Percentiles rank a stretch among this genome's conserved stretches.
Conservation (phyloP, 176 grass and related monocot genomes). For the Panicum miliaceum region DNA sequence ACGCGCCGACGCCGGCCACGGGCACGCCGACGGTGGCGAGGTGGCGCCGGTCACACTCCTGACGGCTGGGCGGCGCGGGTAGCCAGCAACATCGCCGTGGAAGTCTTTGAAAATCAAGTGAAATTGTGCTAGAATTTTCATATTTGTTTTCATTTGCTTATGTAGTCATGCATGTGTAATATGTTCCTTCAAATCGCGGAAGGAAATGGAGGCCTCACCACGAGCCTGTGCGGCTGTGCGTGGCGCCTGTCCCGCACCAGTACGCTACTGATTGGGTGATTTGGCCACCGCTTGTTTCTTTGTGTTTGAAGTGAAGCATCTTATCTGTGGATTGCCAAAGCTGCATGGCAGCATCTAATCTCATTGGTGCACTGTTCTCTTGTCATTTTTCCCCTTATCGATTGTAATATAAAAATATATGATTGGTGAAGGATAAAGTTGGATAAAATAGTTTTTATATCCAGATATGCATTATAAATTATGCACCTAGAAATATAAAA, state of each 20-base stretch:
- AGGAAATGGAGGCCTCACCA: not conserved
- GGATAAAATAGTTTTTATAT: too few relatives aligned
- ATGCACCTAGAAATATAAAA: too few relatives aligned
- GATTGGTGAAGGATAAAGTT: too few relatives aligned
- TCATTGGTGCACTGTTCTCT: not conserved
- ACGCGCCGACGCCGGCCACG: conserved; percentile 14
- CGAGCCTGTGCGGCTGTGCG: not conserved
- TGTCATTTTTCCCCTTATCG: too few relatives aligned
- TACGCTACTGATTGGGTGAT: not conserved
- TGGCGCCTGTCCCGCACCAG: not conserved
- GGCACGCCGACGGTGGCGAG: conserved; percentile 49
- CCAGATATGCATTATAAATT: too few relatives aligned
- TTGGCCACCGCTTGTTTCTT: not conserved
- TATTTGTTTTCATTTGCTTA: not conserved
- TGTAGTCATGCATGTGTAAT: not conserved
- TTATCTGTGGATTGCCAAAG: not conserved
- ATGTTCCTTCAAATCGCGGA: not conserved
- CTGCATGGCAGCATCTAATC: not conserved
- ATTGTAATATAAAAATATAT: too few relatives aligned
- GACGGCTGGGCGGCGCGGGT: not conserved
- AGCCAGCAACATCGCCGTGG: not conserved
- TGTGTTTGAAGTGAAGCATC: not conserved
- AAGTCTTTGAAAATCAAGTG: not conserved
- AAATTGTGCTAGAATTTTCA: not conserved
- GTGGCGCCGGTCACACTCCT: conserved; percentile 83